A percentile compares a stretch with the other conserved stretches of the same genome.
Conservation (phyloP, 495 filamentous ascomycete species). For the Trichoderma virens region DNA sequence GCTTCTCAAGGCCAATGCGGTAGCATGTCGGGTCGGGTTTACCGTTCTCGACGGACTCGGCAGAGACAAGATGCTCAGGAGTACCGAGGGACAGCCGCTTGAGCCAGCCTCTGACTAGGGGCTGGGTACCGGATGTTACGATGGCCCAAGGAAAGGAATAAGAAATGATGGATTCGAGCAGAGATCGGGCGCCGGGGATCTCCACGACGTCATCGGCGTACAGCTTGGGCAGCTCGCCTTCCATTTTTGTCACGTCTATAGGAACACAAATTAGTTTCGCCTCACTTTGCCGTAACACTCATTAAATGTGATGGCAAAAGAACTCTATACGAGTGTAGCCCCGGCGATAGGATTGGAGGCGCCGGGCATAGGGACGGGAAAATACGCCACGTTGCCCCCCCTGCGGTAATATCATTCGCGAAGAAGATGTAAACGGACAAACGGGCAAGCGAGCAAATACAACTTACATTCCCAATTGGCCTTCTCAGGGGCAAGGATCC, state of each 20-base stretch:
- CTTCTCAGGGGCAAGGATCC: slow-evolving; percentile 64
- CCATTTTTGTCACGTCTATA: slow-evolving; percentile 70
- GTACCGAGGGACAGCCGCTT: slow-evolving; percentile 64
- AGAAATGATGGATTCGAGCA: slow-evolving; percentile 34
- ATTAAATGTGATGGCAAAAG: neutral
- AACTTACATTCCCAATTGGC: slow-evolving; percentile 87
- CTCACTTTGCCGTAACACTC: neutral
- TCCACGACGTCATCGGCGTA: slow-evolving; percentile 74
- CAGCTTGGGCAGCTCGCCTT: slow-evolving; percentile 66
- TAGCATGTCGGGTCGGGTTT: slow-evolving; percentile 92
- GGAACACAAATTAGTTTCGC: slow-evolving; percentile 1
- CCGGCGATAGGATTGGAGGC: no score
- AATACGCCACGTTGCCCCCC: neutral
- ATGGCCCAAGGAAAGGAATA: slow-evolving; percentile 72
- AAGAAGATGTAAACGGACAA: slow-evolving; percentile 6
- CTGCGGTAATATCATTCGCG: neutral
- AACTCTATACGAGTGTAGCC: neutral
- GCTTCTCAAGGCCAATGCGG: slow-evolving; percentile 54
- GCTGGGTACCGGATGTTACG: slow-evolving; percentile 79
- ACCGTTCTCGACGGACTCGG: slow-evolving; percentile 76
- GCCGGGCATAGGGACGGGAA: neutral
- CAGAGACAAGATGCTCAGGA: slow-evolving; percentile 68
- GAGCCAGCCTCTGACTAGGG: slow-evolving; percentile 82
- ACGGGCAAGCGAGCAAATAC: slow-evolving; percentile 9
- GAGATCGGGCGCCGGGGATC: slow-evolving; percentile 57